Evolutionary conservation across 768 basidiomycete species (phyloP), one percentile per base, ranked within the genome.

Genomic region (Paxillus involutus): DNA sequence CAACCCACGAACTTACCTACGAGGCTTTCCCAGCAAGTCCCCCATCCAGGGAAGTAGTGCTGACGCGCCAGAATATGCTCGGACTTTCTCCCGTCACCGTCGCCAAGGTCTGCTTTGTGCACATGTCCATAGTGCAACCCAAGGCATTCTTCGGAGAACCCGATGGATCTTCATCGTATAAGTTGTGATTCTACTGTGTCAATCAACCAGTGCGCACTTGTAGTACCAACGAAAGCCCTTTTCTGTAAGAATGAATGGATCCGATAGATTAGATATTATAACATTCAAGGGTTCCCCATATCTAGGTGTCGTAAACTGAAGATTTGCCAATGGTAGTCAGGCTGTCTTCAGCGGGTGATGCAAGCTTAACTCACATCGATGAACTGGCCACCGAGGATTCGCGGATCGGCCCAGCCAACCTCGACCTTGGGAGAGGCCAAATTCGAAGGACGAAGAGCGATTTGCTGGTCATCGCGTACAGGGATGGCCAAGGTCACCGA

Each of bases 11-110:
- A 44, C 68, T 49, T 47, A 78, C 86, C 86, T 59, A 84, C 78
- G 21, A 94, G 69, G 61, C 84, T 90, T 76, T 94, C 91, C 88
- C 92, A 91, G 69, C 92, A 94, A 0, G 90, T 90, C 26, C 92
- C 92, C 79, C 83, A 85, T 35, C 85, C 71, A 4, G 91, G 89
- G 60, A 81, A 80, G 70, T 91, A 92, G 57, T 85, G 76, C 60
- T 94, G 91, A 21, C 92, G 82, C 21, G 84, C 86, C 44, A 94
- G 80, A 64, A 84, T 80, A 56, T 84, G 79, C 64, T 94, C 86
- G 0, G 73, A 66, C 65, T 86, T 85, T 62, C 78, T 79, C 3
- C 84, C 84, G 49, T 87, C 82, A 1, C 91, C 92, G 61, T 94
- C 92, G 26, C 92, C 92, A 8, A 94, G 80, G 67, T 94, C 77